Evolutionary conservation across 768 basidiomycete genomes (phyloP).

Genomic region (Cystobasidium tubakii): DNA sequence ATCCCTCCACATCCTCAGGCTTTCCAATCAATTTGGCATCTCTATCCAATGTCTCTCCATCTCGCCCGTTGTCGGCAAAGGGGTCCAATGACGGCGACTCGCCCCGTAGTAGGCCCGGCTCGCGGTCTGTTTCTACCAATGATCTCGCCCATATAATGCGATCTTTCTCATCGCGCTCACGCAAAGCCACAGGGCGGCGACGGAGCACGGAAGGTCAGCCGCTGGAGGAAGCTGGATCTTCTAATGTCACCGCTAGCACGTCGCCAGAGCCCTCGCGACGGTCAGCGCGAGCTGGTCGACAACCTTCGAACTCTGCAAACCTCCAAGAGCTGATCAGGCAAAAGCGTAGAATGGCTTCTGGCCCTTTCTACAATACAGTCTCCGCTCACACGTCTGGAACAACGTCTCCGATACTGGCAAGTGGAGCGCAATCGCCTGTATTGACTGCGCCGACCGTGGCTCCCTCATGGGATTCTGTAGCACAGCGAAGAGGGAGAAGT

Average conservation of each 20-base stretch:
- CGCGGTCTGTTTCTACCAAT: constrained; percentile 8
- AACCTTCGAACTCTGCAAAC: constrained; percentile 1
- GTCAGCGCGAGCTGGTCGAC: background rate
- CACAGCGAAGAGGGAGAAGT: background rate
- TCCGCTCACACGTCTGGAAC: constrained; percentile 9
- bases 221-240: background rate
- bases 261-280: constrained; percentile 3
- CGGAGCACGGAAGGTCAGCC: background rate
- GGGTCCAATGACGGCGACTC: background rate
- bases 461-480: constrained; percentile 9
- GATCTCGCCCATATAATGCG: constrained; percentile 32
- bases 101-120: background rate
- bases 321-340: constrained; percentile 42
- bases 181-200: constrained; percentile 5
- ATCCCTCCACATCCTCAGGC: background rate
- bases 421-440: constrained; percentile 9
- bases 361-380: constrained; percentile 40
- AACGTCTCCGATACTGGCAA: constrained; percentile 11
- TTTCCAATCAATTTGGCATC: background rate
- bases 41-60: background rate
- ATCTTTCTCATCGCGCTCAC: background rate
- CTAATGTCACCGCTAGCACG: background rate
- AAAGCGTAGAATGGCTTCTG: constrained; percentile 40
- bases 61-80: background rate
- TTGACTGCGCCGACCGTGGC: background rate